A percentile compares a stretch with the other conserved stretches of the same genome.
Conservation (phyloP, 2,329 filamentous ascomycete species). For the Colletotrichum gigasporum region DNA sequence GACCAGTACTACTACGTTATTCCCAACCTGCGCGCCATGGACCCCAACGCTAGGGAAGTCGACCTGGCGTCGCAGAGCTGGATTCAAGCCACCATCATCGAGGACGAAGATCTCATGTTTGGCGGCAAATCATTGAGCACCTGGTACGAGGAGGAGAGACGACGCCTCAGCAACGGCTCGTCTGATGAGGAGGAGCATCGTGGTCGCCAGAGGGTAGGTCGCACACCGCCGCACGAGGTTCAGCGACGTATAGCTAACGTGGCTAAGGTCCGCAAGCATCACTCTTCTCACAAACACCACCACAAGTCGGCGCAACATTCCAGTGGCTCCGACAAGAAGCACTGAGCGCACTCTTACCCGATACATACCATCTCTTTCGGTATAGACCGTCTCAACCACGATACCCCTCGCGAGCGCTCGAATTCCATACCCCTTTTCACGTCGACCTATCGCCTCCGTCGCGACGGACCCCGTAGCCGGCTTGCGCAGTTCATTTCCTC, state of each 20-base stretch:
- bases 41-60: conserved; percentile 44
- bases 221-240: neutral
- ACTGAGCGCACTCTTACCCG: conserved; percentile 8
- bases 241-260: conserved; percentile 1
- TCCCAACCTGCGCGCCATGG: conserved; percentile 44
- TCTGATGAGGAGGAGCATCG: conserved; percentile 50
- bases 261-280: conserved; percentile 29
- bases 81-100: conserved; percentile 66
- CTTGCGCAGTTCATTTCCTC: conserved; percentile 8
- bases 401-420: conserved; percentile 29
- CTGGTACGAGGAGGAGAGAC: conserved; percentile 69
- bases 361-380: neutral
- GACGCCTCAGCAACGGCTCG: conserved; percentile 50
- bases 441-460: conserved; percentile 1
- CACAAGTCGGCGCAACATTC: conserved; percentile 25
- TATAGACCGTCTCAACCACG: conserved; percentile 27
- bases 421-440: conserved; percentile 31
- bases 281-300: conserved; percentile 30
- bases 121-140: conserved; percentile 67
- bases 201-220: conserved; percentile 48
- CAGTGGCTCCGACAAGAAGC: conserved; percentile 27
- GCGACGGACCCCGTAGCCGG: neutral
- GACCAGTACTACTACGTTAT: conserved; percentile 39
- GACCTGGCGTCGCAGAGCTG: conserved; percentile 50
- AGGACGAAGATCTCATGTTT: conserved; percentile 69